Evolutionary conservation across 306 rosid species (phyloP), one percentile per base, ranked within the genome.

Genomic region (Ormosia semicastrata): DNA sequence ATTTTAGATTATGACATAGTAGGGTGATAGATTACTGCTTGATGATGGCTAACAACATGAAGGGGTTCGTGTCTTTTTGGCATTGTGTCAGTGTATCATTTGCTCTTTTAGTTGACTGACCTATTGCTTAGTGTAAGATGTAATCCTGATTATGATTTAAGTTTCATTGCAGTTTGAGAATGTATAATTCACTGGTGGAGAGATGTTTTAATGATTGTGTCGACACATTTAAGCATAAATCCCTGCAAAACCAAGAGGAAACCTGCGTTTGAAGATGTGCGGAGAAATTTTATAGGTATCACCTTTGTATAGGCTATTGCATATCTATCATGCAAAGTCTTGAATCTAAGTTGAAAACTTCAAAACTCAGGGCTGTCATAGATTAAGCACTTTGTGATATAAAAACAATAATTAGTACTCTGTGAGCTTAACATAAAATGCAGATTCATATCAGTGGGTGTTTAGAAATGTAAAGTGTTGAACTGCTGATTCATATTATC

Each of bases 221-320:
- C 0, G 98, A 94, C 83, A 90, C 94, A 8, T 94, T 92, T 71
- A 94, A 94, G 90, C 96, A 92, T 87, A 94, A 94, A 78, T 92
- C 98, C 13, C 86, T 94, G 70, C 97, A 92, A 82, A 94, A 94
- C 87, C 97, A 94, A 82, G 98, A 94, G 86, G 98, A 94, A 73
- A 87, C 88, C 43, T 94, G 98, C 80, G 94, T 94, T 52, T 80
- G 87, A 50, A 84, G 97, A 77, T 94, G 98, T 50, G 98, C 98
- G 0, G 98, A 92, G 90, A 94, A 94, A 87, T 92, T 94, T 76
- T 81, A n/a, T 24, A 24, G 24, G 24, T 24, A 24, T 24, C 24
- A 24, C 24, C 24, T 24, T 24, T 24, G 24, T 24, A 24, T 24
- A 24, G 24, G 24, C 24, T 24, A 24, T 1, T 0, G 24, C 24